Percentiles rank a stretch among this genome's conserved stretches.
These are phyloP conservation scores for Yamadazyma buinensis DNA, from an alignment of 1,139 yeast genomes.

Conservation along the genomic window DNA sequence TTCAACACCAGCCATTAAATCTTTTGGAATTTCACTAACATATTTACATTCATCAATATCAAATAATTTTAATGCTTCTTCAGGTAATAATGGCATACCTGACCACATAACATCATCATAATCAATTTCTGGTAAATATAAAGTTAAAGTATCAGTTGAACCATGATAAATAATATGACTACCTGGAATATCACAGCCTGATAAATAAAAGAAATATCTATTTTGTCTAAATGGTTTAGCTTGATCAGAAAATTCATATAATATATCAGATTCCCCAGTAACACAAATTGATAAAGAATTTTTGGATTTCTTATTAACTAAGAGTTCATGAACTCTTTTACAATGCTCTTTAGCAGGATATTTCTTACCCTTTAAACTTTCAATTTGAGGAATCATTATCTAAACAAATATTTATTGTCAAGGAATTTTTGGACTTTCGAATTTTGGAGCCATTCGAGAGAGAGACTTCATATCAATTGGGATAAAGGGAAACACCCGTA, in stretches of 20 bases:
- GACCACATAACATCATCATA: conserved; percentile 95
- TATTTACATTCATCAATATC: conserved; percentile 83
- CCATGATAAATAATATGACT: conserved; percentile 63
- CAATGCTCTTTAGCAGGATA: conserved; percentile 82
- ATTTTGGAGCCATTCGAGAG: neutral
- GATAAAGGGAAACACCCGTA: neutral
- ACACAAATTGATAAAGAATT: conserved; percentile 34
- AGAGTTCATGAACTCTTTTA: conserved; percentile 43
- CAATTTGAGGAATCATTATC: conserved; percentile 6
- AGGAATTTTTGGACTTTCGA: conserved; percentile 1
- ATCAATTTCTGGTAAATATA: conserved; percentile 81
- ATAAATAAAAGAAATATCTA: conserved; percentile 80
- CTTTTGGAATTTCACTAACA: conserved; percentile 32
- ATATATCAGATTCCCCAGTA: conserved; percentile 61
- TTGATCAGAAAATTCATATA: conserved; percentile 79
- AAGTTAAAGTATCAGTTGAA: conserved; percentile 50
- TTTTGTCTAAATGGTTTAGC: conserved; percentile 79
- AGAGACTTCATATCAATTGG: too few relatives aligned
- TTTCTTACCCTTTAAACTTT: conserved; percentile 31
- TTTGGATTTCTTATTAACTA: conserved; percentile 19
- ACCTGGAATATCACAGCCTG: conserved; percentile 85
- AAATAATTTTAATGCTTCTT: conserved; percentile 59
- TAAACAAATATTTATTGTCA: too few relatives aligned
- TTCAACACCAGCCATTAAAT: neutral
- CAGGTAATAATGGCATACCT: conserved; percentile 73